Evolutionary conservation across 768 basidiomycete species (phyloP), one percentile per base, ranked within the genome.

Genomic region (Hygrophorus pudorinus): DNA sequence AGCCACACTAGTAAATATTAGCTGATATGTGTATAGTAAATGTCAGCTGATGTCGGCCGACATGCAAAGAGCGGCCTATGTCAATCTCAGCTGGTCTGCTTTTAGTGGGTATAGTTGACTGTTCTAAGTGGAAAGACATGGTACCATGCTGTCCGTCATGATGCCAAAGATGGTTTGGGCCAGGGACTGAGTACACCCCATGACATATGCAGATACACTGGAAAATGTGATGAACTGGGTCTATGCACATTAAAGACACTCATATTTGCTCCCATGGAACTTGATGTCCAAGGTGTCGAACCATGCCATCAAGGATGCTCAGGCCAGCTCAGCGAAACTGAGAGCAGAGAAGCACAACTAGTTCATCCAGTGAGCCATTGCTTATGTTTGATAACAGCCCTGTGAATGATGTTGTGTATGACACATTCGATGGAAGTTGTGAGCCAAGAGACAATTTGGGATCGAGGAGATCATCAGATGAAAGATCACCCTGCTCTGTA

Each of bases 121-220:
- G n/a, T n/a, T n/a, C n/a, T n/a, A n/a, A n/a, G n/a, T n/a, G n/a
- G n/a, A 20, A 39, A 24, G 7, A 32, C 46, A 44, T 27, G 29
- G 7, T 47, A 59, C 63, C 59, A 48, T 65, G 66, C 40, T 67
- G 59, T 0, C 64, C 65, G 46, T 68, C 65, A 47, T 63, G 60
- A 42, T 69, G 65, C 61, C 59, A 64, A 1, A 71, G 55, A 1
- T 63, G 58, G 45, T 68, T 67, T 2, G 55, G 54, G 0, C 64
- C 64, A 2, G 59, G 49, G 4, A 69, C 66, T 1, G 42, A 42
- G 47, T 71, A 70, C 1, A 48, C 51, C 29, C 51, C 20, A 2
- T 59, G 47, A 10, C 50, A 27, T 17, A 65, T 64, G 5, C 41
- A 7, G 29, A 3, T 54, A 50, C 1, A 31, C 41, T 13, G 56